Base-by-base conservation (phyloP, 805 yeast species). In the Tetrapisispora pingtungensis region DNA sequence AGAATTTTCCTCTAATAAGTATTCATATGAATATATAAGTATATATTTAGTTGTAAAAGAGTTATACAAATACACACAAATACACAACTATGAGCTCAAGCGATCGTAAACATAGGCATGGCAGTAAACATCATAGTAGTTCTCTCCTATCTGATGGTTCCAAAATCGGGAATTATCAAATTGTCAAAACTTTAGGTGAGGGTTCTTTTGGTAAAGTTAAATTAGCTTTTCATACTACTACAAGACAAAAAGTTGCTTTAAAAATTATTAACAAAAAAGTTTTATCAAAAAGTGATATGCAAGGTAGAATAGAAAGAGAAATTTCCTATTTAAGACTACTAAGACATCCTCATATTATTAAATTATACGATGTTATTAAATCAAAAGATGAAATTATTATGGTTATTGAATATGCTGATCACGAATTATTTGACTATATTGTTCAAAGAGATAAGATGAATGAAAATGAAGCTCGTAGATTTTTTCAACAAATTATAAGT, bases 371-470 rank as follows among this genome's bases (percentile, higher is more conserved):
- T 64, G 97, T 90, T 35, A 90, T 90, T 62, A 89, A 89, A 64
- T 84, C 95, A 33, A 85, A 85, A 55, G 96, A 90, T 55, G 97
- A 90, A 59, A 90, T 90, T 54, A 84, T 90, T 57, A 90, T 90
- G 96, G 97, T 90, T 27, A 87, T 90, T 58, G 97, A 90, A 67
- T 90, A 77, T 60, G 97, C 97, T 1, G 95, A 95, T n/a, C 86
- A 87, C 54, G 97, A 90, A 66, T 73, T 90, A 56, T 90, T 90
- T 59, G 97, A 90, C 58, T 89, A 90, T 61, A 90, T 90, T 62
- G 95, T 90, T n/a, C 96, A 90, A 60, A 75, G 87, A 56, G 97
- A 96, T 30, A 80, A 84, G 57, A 84, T 90, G 95, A 79, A 81
- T 36, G 97, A 90, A 65, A 76, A 77, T 49, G 96, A 89, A 62